These are phyloP conservation scores for Pythium coloratum DNA, from an alignment of 352 stramenopile genomes.

Conservation along the genomic window DNA sequence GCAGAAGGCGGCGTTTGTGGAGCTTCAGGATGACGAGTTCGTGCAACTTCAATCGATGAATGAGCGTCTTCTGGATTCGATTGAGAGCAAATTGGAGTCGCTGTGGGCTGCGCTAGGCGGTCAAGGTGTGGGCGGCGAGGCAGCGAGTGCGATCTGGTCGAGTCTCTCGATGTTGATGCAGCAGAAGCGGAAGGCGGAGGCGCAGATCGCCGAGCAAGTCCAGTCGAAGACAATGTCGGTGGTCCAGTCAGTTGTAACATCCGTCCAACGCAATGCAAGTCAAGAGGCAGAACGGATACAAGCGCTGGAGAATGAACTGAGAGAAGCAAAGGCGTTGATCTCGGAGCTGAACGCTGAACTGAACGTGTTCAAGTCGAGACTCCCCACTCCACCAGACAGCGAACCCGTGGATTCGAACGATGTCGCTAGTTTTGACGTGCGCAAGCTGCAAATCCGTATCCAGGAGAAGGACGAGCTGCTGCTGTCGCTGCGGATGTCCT, in stretches of 20 bases:
- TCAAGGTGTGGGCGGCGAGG: constrained; percentile 28
- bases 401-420: background rate
- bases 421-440: constrained; percentile 8
- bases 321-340: constrained; percentile 27
- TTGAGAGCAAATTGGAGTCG: constrained; percentile 39
- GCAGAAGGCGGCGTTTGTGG: background rate
- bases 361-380: constrained; percentile 28
- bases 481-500: constrained; percentile 29
- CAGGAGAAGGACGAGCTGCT: constrained; percentile 52
- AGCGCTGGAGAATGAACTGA: constrained; percentile 24
- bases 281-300: background rate
- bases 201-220: constrained; percentile 34
- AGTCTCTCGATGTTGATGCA: constrained; percentile 37
- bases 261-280: background rate
- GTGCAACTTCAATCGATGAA: background rate
- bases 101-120: constrained; percentile 30
- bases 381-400: constrained; percentile 5
- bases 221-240: constrained; percentile 13
- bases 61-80: constrained; percentile 23
- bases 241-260: constrained; percentile 7
- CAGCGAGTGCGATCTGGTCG: constrained; percentile 31
- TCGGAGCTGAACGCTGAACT: constrained; percentile 28
- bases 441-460: constrained; percentile 26
- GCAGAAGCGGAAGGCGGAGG: constrained; percentile 45
- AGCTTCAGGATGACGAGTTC: background rate